Base-by-base conservation (phyloP, 2,329 filamentous ascomycete genomes). In the Fusarium citri region DNA sequence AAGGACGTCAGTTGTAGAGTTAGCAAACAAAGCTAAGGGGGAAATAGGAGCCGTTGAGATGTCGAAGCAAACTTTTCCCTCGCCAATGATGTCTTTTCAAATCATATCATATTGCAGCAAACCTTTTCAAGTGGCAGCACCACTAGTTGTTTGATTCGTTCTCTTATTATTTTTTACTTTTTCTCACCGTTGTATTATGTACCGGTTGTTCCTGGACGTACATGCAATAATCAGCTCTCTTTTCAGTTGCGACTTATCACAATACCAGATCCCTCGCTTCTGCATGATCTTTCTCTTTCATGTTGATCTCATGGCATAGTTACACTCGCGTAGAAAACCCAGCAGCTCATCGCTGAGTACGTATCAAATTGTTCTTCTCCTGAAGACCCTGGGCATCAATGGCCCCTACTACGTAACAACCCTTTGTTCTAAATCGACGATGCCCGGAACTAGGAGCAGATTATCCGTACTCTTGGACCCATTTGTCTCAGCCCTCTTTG, bases 241-340 rank as follows among this genome's bases (percentile, higher is more conserved):
- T 37, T 37, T 37, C 34, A 37, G 18, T 58, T 50, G 23, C 48
- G 62, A 66, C 50, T 61, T 14, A 23, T 66, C 62, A 50, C 43
- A 66, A 66, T n/a, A 28, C 28, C 30, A 55, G 23, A 25, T 15
- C 5, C 14, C 28, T 66, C 47, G 54, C 63, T 66, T 60, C 61
- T 53, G 55, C 51, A 61, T 54, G 20, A 54, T 61, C 26, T 51
- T 25, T 20, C 20, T 30, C 37, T 25, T 20, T 31, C 30, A 18
- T 16, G 18, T 34, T 37, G 23, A 61, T 58, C 51, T 55, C 28
- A 59, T 40, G 23, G 41, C 42, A 61, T 22, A 49, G 63, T 66
- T 61, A 28, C 63, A 61, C 48, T 64, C 59, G 61, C 59, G 45
- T 64, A 30, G 5, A 3, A 37, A 4, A 37, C 34, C 34, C 56